A percentile compares a stretch with the other conserved stretches of the same genome.
Evolutionary conservation across 768 basidiomycete genomes (phyloP).

Genomic region (Trametes elegans): DNA sequence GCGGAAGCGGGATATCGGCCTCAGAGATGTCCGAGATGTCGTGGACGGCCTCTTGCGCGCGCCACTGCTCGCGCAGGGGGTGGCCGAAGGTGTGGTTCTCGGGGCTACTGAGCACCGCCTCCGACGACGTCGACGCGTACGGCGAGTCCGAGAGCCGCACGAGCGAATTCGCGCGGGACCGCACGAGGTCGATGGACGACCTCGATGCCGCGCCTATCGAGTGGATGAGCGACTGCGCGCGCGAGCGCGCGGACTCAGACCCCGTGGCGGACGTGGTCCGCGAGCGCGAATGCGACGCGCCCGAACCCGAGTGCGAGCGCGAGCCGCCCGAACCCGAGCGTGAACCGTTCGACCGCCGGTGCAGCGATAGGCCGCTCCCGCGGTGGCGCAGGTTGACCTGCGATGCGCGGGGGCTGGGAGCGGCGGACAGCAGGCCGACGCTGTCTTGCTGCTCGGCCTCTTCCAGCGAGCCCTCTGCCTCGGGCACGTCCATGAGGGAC

Average conservation of each 20-base stretch:
- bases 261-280: conserved; percentile 27
- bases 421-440: conserved; percentile 51
- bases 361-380: conserved; percentile 34
- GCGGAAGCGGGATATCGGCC: conserved; percentile 17
- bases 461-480: conserved; percentile 53
- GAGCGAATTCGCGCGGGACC: conserved; percentile 63
- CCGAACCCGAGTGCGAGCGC: conserved; percentile 52
- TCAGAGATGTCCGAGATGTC: conserved; percentile 22
- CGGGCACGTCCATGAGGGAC: conserved; percentile 37
- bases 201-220: conserved; percentile 58
- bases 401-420: conserved; percentile 51
- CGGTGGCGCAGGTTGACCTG: conserved; percentile 41
- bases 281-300: conserved; percentile 47
- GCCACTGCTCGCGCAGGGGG: conserved; percentile 43
- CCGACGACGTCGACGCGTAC: conserved; percentile 35
- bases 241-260: conserved; percentile 49
- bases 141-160: conserved; percentile 46
- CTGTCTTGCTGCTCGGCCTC: conserved; percentile 63
- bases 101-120: conserved; percentile 45
- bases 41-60: conserved; percentile 24
- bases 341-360: conserved; percentile 36
- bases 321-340: conserved; percentile 41
- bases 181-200: conserved; percentile 58
- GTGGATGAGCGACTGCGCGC: conserved; percentile 67
- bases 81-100: conserved; percentile 80